phyloP scores from a whole-genome alignment of 495 filamentous ascomycete species.

The Tricharina praecox region DNA sequence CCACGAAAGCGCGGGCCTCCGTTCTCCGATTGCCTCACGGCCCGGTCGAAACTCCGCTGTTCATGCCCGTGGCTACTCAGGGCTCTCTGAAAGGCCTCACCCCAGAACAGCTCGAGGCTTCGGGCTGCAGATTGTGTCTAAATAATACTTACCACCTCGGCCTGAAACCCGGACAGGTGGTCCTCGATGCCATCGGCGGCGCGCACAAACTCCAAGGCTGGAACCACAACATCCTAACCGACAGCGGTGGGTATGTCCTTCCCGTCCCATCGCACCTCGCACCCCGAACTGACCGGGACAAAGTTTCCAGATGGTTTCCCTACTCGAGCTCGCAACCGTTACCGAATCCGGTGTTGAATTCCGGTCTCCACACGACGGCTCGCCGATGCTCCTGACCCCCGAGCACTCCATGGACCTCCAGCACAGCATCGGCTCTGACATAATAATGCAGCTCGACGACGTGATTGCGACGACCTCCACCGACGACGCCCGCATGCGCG shows the following conservation, averaged over 20 bases:
- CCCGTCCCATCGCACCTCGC: background rate
- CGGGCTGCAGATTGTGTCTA: constrained; percentile 75
- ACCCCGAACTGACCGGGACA: background rate
- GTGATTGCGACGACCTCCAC: constrained; percentile 91
- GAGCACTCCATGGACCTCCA: constrained; percentile 95
- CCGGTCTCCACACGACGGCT: constrained; percentile 81
- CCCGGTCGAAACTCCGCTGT: constrained; percentile 71
- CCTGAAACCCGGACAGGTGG: constrained; percentile 78
- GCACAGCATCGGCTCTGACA: constrained; percentile 93
- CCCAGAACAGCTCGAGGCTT: constrained; percentile 73
- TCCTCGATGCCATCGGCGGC: constrained; percentile 70
- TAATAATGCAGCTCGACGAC: constrained; percentile 98
- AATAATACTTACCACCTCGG: constrained; percentile 98
- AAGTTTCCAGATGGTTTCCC: constrained; percentile 96
- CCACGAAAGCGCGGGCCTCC: constrained; percentile 87
- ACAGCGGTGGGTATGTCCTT: constrained; percentile 78
- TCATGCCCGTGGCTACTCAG: constrained; percentile 99
- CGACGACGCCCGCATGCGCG: constrained; percentile 65
- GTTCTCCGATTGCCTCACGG: constrained; percentile 82
- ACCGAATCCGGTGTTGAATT: constrained; percentile 95
- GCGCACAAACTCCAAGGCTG: constrained; percentile 89
- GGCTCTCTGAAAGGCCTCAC: constrained; percentile 89
- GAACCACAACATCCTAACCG: constrained; percentile 87
- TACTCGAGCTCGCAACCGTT: constrained; percentile 81
- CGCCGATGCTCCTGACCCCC: constrained; percentile 92